phyloP scores from a whole-genome alignment of 1,284 basidiomycete genomes.

The Irpex lacteus region DNA sequence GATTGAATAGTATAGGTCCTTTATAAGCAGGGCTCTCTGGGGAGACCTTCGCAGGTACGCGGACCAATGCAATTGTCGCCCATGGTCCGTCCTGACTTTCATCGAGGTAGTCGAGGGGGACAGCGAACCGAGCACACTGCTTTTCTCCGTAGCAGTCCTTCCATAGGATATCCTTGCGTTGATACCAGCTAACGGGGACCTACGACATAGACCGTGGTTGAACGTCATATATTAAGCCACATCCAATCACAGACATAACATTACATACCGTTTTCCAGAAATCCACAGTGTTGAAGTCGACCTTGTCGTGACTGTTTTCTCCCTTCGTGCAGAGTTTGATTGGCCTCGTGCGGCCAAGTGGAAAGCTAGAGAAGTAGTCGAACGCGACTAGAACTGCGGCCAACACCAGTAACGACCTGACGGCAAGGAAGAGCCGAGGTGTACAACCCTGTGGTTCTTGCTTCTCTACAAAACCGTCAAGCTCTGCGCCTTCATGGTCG shows the following conservation, averaged over 20 bases:
- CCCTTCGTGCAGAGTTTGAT: not conserved
- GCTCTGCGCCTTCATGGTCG: not conserved
- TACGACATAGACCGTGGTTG: not conserved
- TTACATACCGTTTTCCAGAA: not conserved
- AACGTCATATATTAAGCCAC: not conserved
- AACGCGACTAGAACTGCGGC: not conserved
- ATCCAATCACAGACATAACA: not conserved
- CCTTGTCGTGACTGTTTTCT: not conserved
- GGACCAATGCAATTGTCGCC: constrained; percentile 29
- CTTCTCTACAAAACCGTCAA: too few species aligned
- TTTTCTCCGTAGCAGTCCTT: constrained; percentile 20
- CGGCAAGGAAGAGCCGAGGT: not conserved
- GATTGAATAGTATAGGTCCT: constrained; percentile 33
- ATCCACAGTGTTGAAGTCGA: not conserved
- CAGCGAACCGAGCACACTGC: constrained; percentile 24
- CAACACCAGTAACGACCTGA: not conserved
- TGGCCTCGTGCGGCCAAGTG: too few species aligned
- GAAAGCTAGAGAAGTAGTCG: not conserved
- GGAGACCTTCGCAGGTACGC: constrained; percentile 21
- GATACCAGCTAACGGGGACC: not conserved
- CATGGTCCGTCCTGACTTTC: constrained; percentile 20
- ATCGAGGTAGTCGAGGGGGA: constrained; percentile 29
- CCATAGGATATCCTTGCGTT: constrained; percentile 16
- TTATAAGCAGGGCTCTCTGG: constrained; percentile 21
- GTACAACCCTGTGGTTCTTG: not conserved